Base-by-base conservation (phyloP, 352 stramenopile genomes). In the Stramenopiles sp. region DNA sequence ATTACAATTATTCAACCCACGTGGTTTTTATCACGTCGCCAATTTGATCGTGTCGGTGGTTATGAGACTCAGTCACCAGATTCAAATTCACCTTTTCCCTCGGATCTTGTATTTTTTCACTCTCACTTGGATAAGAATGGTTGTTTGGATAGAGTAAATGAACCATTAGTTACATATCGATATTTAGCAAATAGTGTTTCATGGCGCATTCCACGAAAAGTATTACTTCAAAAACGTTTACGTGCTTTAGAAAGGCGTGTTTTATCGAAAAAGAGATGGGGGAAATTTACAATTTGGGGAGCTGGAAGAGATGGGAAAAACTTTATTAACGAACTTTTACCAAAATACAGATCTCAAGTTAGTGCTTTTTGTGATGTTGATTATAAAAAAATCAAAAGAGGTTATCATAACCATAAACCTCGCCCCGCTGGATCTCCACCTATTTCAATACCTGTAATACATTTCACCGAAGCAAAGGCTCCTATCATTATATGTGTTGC, bases 111-210 rank as follows among this genome's bases (percentile, higher is more conserved):
- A 32, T 32, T 32, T 32, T 32, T 32, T 32, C 26, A n/a, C 10
- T n/a, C 10, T n/a, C 26, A 32, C 15, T n/a, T 32, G 26, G n/a
- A n/a, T 32, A 32, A 15, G 10, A 15, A 15, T 32, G 26, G 26
- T 15, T n/a, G 10, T 15, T 32, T 32, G 26, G 15, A n/a, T n/a
- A n/a, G 26, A n/a, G 26, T 32, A n/a, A 15, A 32, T 15, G 15
- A 32, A 32, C 26, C 26, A 32, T 15, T 32, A 15, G 26, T 32
- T 32, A n/a, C 26, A n/a, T 32, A 32, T 32, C 26, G 26, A 32
- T 32, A 32, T 15, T n/a, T n/a, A n/a, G 26, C 26, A n/a, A n/a
- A n/a, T n/a, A n/a, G 10, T 15, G 26, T n/a, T n/a, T 32, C 26
- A n/a, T 32, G n/a, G 10, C n/a, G 15, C 10, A 32, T 32, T 32